Evolutionary conservation across 257 asterid genomes (phyloP), one percentile per base, ranked within the genome.

Genomic region (Nicotiana paniculata): DNA sequence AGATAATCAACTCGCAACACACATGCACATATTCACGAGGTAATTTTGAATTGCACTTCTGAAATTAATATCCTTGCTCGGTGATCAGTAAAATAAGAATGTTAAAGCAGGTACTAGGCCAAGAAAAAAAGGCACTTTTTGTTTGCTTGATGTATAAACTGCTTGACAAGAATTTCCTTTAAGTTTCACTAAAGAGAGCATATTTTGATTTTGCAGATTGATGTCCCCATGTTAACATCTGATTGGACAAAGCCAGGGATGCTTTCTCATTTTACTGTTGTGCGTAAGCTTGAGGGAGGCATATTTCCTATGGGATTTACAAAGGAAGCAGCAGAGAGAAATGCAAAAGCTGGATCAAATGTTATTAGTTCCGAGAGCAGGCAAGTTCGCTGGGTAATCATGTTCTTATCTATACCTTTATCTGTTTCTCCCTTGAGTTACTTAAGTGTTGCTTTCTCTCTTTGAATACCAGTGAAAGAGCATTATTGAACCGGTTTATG

Each of bases 271-370:
- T 96, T 94, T 81, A 91, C 99, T 61, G 93, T 81, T 16, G 90
- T 96, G 88, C 97, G 98, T 79, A 94, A 92, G 90, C 92, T 93
- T 88, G 99, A 94, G 37, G 97, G 97, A 87, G 90, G 91, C 89
- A 94, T 94, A 90, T 94, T 90, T 87, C 99, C 99, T 11, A 90
- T 91, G 98, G 93, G 98, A 62, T 96, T 94, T 87, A 64, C 90
- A 1, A 94, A 92, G 87, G 97, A 96, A 86, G 93, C 91, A 70
- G 81, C 90, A 53, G 98, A 93, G 43, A 94, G 89, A 89, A 96
- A 94, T 89, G 82, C 93, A 80, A 94, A 92, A 88, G 95, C 97
- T 77, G 93, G 97, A 81, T 90, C 93, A 86, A 90, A 82, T 68
- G 92, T 96, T 82, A 84, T 93, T 82, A 88, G 92, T 82, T 84